These are phyloP conservation scores for Panicum hallii DNA, from an alignment of 202 grass and related monocot genomes.

Conservation along the genomic window DNA sequence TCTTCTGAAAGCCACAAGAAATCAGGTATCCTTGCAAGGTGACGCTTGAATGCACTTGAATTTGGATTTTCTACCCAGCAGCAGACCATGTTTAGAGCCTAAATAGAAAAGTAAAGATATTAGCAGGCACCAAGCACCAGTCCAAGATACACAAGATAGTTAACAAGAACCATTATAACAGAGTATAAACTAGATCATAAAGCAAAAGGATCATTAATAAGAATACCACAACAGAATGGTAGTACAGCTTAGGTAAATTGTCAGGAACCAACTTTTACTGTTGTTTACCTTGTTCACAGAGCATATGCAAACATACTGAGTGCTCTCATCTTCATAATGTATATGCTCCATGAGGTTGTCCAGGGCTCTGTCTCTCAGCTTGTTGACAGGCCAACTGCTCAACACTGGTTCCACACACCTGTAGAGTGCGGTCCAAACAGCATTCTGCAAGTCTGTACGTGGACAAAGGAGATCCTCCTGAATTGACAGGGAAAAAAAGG, in stretches of 20 bases:
- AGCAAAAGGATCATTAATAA: too few relatives aligned
- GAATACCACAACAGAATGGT: background rate
- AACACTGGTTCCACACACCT: conserved; percentile 48
- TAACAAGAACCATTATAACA: background rate
- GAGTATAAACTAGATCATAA: background rate
- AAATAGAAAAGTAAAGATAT: background rate
- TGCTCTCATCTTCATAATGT: conserved; percentile 58
- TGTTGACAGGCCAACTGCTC: conserved; percentile 43
- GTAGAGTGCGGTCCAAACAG: conserved; percentile 43
- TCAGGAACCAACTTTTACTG: background rate
- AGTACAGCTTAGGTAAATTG: background rate
- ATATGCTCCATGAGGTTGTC: conserved; percentile 52
- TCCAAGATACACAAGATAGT: background rate
- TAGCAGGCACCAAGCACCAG: background rate
- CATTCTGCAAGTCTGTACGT: conserved; percentile 40
- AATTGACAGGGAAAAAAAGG: background rate
- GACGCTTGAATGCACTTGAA: conserved; percentile 51
- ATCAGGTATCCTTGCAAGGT: conserved; percentile 62
- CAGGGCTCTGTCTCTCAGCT: conserved; percentile 48
- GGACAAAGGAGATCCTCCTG: conserved; percentile 54
- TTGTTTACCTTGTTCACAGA: conserved; percentile 32
- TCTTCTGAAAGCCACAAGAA: conserved; percentile 70
- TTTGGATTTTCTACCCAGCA: conserved; percentile 52
- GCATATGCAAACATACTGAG: conserved; percentile 48
- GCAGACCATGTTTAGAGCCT: conserved; percentile 54